A percentile compares a stretch with the other conserved stretches of the same genome.
Evolutionary conservation across 805 yeast genomes (phyloP).

Genomic region (Brettanomyces anomalus): DNA sequence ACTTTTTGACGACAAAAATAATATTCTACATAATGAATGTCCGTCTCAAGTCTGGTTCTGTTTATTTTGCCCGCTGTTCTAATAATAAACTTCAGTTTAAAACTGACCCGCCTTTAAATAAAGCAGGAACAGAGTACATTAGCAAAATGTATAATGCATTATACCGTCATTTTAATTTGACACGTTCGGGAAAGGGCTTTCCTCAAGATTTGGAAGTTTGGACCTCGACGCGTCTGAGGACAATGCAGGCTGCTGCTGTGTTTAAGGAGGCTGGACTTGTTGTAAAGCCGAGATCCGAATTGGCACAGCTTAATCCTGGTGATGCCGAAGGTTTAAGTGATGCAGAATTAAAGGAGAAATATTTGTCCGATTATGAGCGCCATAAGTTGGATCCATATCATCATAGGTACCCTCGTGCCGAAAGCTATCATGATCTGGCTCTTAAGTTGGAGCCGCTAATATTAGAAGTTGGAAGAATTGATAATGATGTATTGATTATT

Average conservation of each 20-base stretch:
- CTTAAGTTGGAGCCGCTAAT: slow-evolving; percentile 88
- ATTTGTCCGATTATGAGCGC: slow-evolving; percentile 61
- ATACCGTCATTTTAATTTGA: slow-evolving; percentile 20
- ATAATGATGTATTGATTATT: slow-evolving; percentile 78
- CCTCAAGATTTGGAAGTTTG: slow-evolving; percentile 59
- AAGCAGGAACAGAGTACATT: slow-evolving; percentile 64
- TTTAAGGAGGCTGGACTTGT: slow-evolving; percentile 56
- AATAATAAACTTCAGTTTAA: slow-evolving; percentile 48
- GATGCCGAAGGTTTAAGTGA: slow-evolving; percentile 62
- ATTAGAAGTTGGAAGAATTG: slow-evolving; percentile 87
- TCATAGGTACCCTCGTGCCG: slow-evolving; percentile 85
- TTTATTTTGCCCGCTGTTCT: slow-evolving; percentile 86
- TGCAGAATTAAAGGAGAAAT: slow-evolving; percentile 48
- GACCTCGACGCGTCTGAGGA: slow-evolving; percentile 87
- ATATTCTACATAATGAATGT: slow-evolving; percentile 89
- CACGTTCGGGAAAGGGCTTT: slow-evolving; percentile 15
- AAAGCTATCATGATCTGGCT: slow-evolving; percentile 93
- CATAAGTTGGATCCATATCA: slow-evolving; percentile 80
- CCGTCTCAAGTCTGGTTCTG: slow-evolving; percentile 76
- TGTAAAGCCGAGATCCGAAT: slow-evolving; percentile 68
- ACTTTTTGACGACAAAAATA: slow-evolving; percentile 83
- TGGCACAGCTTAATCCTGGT: slow-evolving; percentile 87
- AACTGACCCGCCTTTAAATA: slow-evolving; percentile 75
- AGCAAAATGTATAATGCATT: slow-evolving; percentile 53
- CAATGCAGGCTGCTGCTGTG: slow-evolving; percentile 67